A percentile compares a stretch with the other conserved stretches of the same genome.
These are phyloP conservation scores for Porcisia hertigi DNA, from an alignment of 208 protist species.

Conservation along the genomic window DNA sequence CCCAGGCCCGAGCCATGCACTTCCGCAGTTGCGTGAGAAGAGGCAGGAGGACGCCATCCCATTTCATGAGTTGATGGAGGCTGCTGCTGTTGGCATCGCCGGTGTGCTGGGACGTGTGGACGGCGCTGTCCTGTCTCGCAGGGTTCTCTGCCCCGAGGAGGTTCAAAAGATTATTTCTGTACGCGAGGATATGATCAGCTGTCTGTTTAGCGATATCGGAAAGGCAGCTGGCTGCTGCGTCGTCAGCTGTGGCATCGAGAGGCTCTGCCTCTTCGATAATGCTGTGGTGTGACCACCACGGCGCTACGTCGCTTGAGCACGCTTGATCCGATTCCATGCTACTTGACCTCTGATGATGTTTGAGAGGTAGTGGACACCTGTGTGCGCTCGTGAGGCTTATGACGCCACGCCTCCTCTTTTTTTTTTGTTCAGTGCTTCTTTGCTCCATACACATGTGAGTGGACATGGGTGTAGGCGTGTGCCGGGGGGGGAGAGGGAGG, in stretches of 20 bases:
- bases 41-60: constrained; percentile 15
- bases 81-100: not conserved
- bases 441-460: not conserved
- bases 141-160: not conserved
- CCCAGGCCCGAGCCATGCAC: constrained; percentile 38
- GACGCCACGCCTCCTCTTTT: not conserved
- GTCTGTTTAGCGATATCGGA: constrained; percentile 19
- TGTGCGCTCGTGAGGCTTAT: not conserved
- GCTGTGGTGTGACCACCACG: constrained; percentile 62
- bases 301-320: not conserved
- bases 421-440: not conserved
- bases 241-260: constrained; percentile 42
- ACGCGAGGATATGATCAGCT: constrained; percentile 7
- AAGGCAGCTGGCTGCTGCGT: constrained; percentile 24
- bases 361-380: not conserved
- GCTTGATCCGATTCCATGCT: constrained; percentile 9
- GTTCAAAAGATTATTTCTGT: not conserved
- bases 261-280: constrained; percentile 45
- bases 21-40: constrained; percentile 33
- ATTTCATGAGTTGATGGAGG: constrained; percentile 15
- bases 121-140: not conserved
- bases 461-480: not conserved
- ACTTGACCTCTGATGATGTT: not conserved
- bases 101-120: not conserved
- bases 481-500: no score